phyloP scores from a whole-genome alignment of 257 asterid genomes.

The Nicotiana undulata region DNA sequence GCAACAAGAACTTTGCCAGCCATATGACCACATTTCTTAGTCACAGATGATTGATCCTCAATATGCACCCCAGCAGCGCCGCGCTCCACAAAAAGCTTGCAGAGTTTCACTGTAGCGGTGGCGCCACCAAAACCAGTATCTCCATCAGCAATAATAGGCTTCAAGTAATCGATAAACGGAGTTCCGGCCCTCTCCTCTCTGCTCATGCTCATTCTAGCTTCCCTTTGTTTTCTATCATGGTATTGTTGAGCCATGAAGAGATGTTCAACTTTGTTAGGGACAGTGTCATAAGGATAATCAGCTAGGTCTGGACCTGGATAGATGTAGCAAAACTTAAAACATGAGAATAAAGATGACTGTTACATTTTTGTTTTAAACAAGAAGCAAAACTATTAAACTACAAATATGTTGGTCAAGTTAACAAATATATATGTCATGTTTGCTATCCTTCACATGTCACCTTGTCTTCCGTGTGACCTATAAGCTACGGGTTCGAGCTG shows the following conservation, averaged over 20 bases:
- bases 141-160: slow-evolving; percentile 93
- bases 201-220: slow-evolving; percentile 77
- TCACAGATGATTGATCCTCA: slow-evolving; percentile 90
- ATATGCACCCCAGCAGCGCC: slow-evolving; percentile 98
- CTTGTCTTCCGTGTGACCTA: not conserved
- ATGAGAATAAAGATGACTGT: too few relatives aligned
- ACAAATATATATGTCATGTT: not conserved
- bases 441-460: not conserved
- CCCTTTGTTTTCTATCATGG: slow-evolving; percentile 88
- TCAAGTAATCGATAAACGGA: slow-evolving; percentile 64
- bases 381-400: too few relatives aligned
- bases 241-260: slow-evolving; percentile 87
- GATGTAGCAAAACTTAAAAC: too few relatives aligned
- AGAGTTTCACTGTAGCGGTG: slow-evolving; percentile 89
- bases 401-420: too few relatives aligned
- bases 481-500: too few relatives aligned
- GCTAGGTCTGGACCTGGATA: slow-evolving; percentile 80
- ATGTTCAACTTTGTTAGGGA: slow-evolving; percentile 93
- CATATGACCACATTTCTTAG: slow-evolving; percentile 97
- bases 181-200: slow-evolving; percentile 70
- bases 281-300: slow-evolving; percentile 93
- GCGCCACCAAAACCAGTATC: slow-evolving; percentile 98
- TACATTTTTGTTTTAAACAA: too few relatives aligned
- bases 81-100: slow-evolving; percentile 92
- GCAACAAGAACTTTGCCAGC: slow-evolving; percentile 95